Base-by-base conservation (phyloP, 164 flowering plant genomes). In the Macadamia integrifolia region DNA sequence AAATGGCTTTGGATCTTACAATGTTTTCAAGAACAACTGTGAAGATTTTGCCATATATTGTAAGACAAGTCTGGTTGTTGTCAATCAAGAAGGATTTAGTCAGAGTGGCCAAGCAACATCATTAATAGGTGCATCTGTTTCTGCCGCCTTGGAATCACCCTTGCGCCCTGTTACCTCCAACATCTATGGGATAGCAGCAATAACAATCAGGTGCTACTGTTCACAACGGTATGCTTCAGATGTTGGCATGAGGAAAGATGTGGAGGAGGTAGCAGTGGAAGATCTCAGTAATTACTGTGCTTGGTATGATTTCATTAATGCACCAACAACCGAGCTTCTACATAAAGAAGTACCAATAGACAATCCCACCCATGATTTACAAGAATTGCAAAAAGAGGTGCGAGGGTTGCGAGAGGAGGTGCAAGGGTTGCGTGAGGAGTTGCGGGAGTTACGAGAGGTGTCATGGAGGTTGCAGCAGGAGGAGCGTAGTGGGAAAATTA, bases 71-170 rank as follows among this genome's bases (percentile, higher is more conserved):
- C 77, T 85, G 40, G 83, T 88, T 3, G 86, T 88, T 57, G 32
- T 82, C 55, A 82, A 84, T 42, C 80, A 84, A 72, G 72, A 80
- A 30, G 76, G 84, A 13, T 65, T 87, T 64, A 90, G 94, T 11
- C 91, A 81, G 61, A 87, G 94, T 48, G 94, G 94, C n/a, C 94
- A 88, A 60, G 91, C 94, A 1, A 84, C 77, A 11, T 85, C 94
- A 0, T 80, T 87, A 10, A 77, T 88, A 0, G 91, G 91, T 3
- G 91, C 88, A 23, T 23, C 23, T 23, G 2, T 87, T 15, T 87
- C 91, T 12, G 91, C 91, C 23, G 89, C 84, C 28, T 58, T 88
- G 9, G 81, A 89, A 0, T 75, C 91, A 1, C 89, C 94, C 3
- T 42, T 85, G 66, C 81, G 91, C 7, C 84, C 85, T 35, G 83